Conservation (phyloP, 1,139 yeast genomes). For the Geotrichum reessii region DNA sequence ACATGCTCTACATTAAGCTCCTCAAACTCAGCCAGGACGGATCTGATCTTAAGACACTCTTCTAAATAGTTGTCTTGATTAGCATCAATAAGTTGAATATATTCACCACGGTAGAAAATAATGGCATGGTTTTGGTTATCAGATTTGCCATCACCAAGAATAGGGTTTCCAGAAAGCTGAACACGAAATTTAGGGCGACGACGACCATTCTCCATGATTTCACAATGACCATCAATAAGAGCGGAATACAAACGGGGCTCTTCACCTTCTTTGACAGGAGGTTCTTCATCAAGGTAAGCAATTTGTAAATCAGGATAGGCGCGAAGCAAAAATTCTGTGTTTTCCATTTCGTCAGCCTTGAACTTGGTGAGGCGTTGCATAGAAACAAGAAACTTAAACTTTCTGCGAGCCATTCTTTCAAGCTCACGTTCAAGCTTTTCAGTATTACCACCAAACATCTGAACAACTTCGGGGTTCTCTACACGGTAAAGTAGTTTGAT, state of each 20-base stretch:
- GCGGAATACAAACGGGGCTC: slow-evolving; percentile 97
- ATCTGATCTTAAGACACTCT: slow-evolving; percentile 96
- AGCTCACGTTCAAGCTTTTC: slow-evolving; percentile 90
- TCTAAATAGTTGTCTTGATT: slow-evolving; percentile 97
- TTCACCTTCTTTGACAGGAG: slow-evolving; percentile 84
- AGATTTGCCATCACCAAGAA: slow-evolving; percentile 98
- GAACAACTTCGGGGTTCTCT: slow-evolving; percentile 97
- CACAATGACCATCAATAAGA: slow-evolving; percentile 97
- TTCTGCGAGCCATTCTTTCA: slow-evolving; percentile 98
- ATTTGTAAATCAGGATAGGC: slow-evolving; percentile 98
- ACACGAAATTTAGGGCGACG: slow-evolving; percentile 98
- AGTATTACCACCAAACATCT: slow-evolving; percentile 96
- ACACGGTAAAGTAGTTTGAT: slow-evolving; percentile 95
- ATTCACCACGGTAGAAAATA: slow-evolving; percentile 98
- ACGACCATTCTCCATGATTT: slow-evolving; percentile 93
- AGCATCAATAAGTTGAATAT: slow-evolving; percentile 95
- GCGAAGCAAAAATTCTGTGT: slow-evolving; percentile 94
- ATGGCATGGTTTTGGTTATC: slow-evolving; percentile 97
- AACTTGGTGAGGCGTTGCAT: slow-evolving; percentile 98
- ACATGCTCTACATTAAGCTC: slow-evolving; percentile 63
- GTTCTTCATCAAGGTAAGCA: slow-evolving; percentile 95
- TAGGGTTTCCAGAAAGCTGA: slow-evolving; percentile 97
- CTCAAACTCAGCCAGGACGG: slow-evolving; percentile 95
- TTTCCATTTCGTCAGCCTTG: slow-evolving; percentile 95
- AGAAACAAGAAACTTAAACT: slow-evolving; percentile 92